Conservation (phyloP, 2,329 filamentous ascomycete genomes). For the Leptographium galeiforme region DNA sequence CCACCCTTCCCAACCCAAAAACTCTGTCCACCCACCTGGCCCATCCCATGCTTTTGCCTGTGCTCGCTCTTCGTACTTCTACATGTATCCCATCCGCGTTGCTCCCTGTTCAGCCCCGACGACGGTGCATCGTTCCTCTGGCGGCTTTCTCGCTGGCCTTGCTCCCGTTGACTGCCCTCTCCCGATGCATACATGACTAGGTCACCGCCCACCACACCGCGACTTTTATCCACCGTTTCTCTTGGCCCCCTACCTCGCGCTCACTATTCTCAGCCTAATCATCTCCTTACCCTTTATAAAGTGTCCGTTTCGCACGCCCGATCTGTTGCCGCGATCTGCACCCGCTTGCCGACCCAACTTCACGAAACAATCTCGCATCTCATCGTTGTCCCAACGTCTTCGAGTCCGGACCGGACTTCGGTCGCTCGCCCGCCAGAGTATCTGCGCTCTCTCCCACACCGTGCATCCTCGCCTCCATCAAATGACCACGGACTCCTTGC, state of each 20-base stretch:
- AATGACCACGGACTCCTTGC: not conserved
- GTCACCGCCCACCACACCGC: slow-evolving; percentile 5
- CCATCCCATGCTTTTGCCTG: not conserved
- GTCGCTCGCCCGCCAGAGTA: no score
- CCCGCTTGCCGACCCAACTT: no score
- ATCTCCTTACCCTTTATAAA: no score
- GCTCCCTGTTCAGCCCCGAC: slow-evolving; percentile 8
- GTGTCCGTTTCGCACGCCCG: no score
- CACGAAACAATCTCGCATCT: no score
- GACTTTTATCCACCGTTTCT: slow-evolving; percentile 2
- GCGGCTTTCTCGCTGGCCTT: slow-evolving; percentile 1
- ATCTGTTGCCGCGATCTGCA: no score
- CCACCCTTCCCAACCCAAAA: slow-evolving; percentile 7
- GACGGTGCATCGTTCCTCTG: slow-evolving; percentile 2
- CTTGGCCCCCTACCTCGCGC: not conserved
- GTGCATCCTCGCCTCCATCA: no score
- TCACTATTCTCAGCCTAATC: no score
- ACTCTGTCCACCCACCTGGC: slow-evolving; percentile 6
- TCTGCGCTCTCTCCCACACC: no score
- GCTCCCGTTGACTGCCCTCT: slow-evolving; percentile 3
- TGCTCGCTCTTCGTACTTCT: not conserved
- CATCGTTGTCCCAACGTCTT: no score
- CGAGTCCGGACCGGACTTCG: no score
- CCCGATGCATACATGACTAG: slow-evolving; percentile 8
- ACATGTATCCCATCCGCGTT: not conserved